phyloP scores from a whole-genome alignment of 306 rosid species.

The Spatholobus suberectus region DNA sequence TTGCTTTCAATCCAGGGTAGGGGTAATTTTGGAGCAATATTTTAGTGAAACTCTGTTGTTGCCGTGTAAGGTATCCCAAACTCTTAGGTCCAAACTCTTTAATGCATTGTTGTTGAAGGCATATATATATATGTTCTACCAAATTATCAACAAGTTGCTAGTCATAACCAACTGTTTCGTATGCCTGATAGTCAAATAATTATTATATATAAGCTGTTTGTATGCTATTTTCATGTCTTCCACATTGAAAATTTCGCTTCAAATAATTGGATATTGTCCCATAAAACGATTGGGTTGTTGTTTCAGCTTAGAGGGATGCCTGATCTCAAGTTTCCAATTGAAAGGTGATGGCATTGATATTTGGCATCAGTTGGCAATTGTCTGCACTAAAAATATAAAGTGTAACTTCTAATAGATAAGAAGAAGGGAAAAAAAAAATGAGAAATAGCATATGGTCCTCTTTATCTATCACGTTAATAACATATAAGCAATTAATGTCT shows the following conservation, averaged over 20 bases:
- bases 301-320: neutral
- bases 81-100: neutral
- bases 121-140: neutral
- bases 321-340: neutral
- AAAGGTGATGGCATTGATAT: neutral
- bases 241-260: neutral
- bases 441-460: neutral
- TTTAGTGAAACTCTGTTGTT: constrained; percentile 19
- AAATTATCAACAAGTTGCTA: neutral
- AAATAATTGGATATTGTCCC: neutral
- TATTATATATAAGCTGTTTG: neutral
- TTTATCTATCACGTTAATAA: neutral
- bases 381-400: neutral
- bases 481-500: neutral
- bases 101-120: neutral
- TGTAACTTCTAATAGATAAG: neutral
- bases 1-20: neutral
- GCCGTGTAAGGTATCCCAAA: constrained; percentile 25
- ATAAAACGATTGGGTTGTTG: neutral
- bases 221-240: neutral
- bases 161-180: neutral
- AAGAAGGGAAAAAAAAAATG: neutral
- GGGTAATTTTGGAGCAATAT: neutral
- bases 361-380: neutral
- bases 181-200: neutral